Evolutionary conservation across 1,284 basidiomycete genomes (phyloP).

Genomic region (Melanopsichium pennsylvanicum): DNA sequence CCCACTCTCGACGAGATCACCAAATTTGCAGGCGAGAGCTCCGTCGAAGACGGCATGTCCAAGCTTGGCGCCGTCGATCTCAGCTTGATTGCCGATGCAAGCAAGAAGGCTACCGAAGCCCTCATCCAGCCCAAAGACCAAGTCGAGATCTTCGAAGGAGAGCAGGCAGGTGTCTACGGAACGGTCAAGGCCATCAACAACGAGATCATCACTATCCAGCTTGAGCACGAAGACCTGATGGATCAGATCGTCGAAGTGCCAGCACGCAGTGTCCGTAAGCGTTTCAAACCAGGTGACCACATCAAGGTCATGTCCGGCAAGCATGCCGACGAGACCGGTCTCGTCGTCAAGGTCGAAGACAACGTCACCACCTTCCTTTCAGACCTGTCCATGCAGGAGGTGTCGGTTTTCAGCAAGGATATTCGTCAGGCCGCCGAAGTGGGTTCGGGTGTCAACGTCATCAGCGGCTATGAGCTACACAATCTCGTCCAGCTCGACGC

Average conservation of each 20-base stretch:
- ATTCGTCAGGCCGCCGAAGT: slow-evolving; percentile 96
- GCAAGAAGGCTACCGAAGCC: slow-evolving; percentile 82
- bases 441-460: slow-evolving; percentile 83
- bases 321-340: slow-evolving; percentile 92
- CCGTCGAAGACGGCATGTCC: slow-evolving; percentile 44
- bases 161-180: slow-evolving; percentile 91
- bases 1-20: slow-evolving; percentile 96
- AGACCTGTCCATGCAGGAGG: slow-evolving; percentile 95
- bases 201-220: slow-evolving; percentile 84
- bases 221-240: slow-evolving; percentile 79
- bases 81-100: slow-evolving; percentile 85
- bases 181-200: slow-evolving; percentile 86
- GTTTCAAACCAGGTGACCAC: slow-evolving; percentile 96
- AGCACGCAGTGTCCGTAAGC: slow-evolving; percentile 87
- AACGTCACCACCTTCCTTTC: slow-evolving; percentile 95
- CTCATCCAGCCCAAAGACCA: slow-evolving; percentile 97
- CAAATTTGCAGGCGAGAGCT: slow-evolving; percentile 75
- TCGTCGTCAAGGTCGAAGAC: slow-evolving; percentile 83
- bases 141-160: slow-evolving; percentile 95
- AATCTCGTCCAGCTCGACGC: slow-evolving; percentile 94
- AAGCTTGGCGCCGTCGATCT: slow-evolving; percentile 72
- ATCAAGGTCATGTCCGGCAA: slow-evolving; percentile 97
- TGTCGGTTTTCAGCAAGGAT: slow-evolving; percentile 96
- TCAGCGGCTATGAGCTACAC: slow-evolving; percentile 93
- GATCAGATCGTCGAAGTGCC: slow-evolving; percentile 83